Conservation (phyloP, 2,329 filamentous ascomycete genomes). For the Alternaria brassicae region DNA sequence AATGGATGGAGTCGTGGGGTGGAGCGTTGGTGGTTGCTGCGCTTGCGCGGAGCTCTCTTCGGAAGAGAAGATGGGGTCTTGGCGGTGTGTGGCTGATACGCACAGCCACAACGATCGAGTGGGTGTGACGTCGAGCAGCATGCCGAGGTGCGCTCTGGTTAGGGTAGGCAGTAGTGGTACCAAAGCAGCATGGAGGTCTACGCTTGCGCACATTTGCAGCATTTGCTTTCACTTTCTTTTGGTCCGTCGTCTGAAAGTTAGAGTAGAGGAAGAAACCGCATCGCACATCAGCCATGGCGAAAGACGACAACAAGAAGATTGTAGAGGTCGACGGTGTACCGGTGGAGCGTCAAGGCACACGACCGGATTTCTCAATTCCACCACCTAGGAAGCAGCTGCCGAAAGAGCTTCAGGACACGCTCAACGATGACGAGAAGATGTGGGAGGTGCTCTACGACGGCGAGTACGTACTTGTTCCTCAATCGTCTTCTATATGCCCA, state of each 20-base stretch:
- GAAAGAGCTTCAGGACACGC: conserved; percentile 61
- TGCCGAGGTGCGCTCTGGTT: conserved; percentile 1
- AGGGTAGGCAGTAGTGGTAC: conserved; percentile 6
- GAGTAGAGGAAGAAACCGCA: background rate
- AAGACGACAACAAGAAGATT: conserved; percentile 39
- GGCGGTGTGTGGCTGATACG: conserved; percentile 5
- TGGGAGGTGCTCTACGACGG: conserved; percentile 80
- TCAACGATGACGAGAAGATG: conserved; percentile 72
- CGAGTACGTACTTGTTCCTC: conserved; percentile 64
- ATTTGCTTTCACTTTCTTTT: background rate
- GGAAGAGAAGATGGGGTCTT: conserved; percentile 27
- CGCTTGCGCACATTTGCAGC: background rate
- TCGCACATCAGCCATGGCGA: conserved; percentile 42
- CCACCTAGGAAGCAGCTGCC: conserved; percentile 61
- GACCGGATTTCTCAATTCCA: conserved; percentile 58
- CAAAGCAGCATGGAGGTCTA: background rate
- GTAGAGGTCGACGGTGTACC: conserved; percentile 49
- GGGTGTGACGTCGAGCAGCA: conserved; percentile 14
- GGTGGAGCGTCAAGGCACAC: conserved; percentile 52
- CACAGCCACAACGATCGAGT: background rate
- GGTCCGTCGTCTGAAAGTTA: background rate
- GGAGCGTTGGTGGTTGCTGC: conserved; percentile 16
- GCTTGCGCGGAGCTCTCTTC: conserved; percentile 32
- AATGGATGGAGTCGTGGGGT: conserved; percentile 40
- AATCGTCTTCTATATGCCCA: background rate